phyloP scores from a whole-genome alignment of 805 yeast genomes.

The Cyberlindnera euphorbiiphila region DNA sequence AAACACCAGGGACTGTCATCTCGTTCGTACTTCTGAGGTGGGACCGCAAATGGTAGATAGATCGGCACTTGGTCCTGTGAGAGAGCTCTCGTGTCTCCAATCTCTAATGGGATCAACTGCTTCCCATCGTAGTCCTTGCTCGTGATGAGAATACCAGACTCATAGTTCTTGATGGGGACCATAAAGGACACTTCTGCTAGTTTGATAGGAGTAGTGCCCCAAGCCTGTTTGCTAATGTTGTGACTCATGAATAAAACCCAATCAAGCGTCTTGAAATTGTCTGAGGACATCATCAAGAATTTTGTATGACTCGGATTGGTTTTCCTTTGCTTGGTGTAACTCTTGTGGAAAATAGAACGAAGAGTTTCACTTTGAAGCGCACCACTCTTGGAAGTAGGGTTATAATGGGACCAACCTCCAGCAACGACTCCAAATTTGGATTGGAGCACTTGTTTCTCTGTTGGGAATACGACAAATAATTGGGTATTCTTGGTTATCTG shows the following conservation, averaged over 20 bases:
- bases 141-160: constrained; percentile 49
- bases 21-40: constrained; percentile 38
- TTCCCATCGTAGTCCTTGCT: constrained; percentile 25
- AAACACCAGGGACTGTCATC: constrained; percentile 48
- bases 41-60: constrained; percentile 51
- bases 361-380: constrained; percentile 40
- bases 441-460: constrained; percentile 35
- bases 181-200: constrained; percentile 24
- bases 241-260: constrained; percentile 78
- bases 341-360: constrained; percentile 32
- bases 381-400: constrained; percentile 27
- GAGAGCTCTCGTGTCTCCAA: constrained; percentile 29
- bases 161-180: constrained; percentile 41
- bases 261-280: constrained; percentile 44
- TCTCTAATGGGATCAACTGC: constrained; percentile 41
- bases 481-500: constrained; percentile 26
- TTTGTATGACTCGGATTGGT: constrained; percentile 63
- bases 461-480: constrained; percentile 43
- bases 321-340: constrained; percentile 27
- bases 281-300: constrained; percentile 54
- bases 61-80: constrained; percentile 27
- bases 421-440: constrained; percentile 43
- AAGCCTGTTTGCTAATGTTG: constrained; percentile 72
- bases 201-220: constrained; percentile 52
- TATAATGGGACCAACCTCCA: constrained; percentile 50